phyloP scores from a whole-genome alignment of 2,329 filamentous ascomycete species.

The Zelopaecilomyces penicillatus region DNA sequence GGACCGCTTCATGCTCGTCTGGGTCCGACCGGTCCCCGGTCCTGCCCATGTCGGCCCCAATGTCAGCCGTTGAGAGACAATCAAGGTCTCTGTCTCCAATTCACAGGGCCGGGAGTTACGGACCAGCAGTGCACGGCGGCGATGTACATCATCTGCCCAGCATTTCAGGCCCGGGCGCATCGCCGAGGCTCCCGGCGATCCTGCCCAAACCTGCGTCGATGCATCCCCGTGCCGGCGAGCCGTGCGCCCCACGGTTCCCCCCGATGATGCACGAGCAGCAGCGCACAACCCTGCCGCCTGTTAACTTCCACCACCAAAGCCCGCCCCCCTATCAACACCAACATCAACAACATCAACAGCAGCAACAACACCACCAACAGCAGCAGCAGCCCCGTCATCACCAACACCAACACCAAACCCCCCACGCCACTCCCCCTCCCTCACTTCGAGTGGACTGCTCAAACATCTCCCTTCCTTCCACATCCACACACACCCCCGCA shows the following conservation, averaged over 20 bases:
- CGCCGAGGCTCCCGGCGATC: constrained; percentile 50
- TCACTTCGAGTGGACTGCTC: constrained; percentile 54
- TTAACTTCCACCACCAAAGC: constrained; percentile 25
- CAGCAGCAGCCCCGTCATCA: background rate
- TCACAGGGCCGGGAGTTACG: constrained; percentile 35
- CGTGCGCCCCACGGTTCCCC: constrained; percentile 32
- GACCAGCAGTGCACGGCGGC: constrained; percentile 35
- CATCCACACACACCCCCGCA: constrained; percentile 25
- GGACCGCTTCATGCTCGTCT: constrained; percentile 62
- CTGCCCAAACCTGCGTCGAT: constrained; percentile 56
- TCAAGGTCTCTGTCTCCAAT: constrained; percentile 43
- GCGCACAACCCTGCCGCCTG: constrained; percentile 36
- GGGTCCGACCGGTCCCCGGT: constrained; percentile 44
- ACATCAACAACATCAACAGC: too few relatives aligned
- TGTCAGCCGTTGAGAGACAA: constrained; percentile 40
- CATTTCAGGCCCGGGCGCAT: constrained; percentile 36
- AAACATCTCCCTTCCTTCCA: constrained; percentile 29
- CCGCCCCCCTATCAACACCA: constrained; percentile 22
- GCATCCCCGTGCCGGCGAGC: constrained; percentile 30
- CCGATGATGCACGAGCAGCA: constrained; percentile 35
- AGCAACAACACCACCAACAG: background rate
- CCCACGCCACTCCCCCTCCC: constrained; percentile 24
- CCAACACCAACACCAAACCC: constrained; percentile 4
- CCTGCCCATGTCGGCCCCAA: constrained; percentile 38
- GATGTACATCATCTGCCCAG: constrained; percentile 43